These are phyloP conservation scores for Clonostachys sp. DNA, from an alignment of 2,329 filamentous ascomycete species.

Conservation along the genomic window DNA sequence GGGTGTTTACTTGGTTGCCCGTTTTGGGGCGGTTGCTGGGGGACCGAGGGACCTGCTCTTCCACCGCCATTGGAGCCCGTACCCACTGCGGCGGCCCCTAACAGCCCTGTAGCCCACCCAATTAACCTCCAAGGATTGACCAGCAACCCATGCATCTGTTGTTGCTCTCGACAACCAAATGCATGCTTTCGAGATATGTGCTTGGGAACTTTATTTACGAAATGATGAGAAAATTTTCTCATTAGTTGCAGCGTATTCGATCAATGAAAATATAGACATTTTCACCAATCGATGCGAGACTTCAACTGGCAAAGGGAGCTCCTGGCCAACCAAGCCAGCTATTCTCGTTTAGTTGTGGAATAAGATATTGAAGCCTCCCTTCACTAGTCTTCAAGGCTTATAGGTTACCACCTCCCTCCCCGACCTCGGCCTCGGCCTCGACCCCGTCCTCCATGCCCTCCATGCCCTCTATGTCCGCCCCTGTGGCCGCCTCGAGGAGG, in stretches of 20 bases:
- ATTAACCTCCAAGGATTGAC: neutral
- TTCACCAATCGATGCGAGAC: neutral
- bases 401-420: slow-evolving; percentile 7
- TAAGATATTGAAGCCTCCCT: neutral
- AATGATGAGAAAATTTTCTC: no score
- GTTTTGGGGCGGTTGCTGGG: slow-evolving; percentile 7
- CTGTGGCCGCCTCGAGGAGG: slow-evolving; percentile 27
- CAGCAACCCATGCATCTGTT: neutral
- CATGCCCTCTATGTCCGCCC: slow-evolving; percentile 26
- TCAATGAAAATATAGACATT: no score
- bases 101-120: no score
- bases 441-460: slow-evolving; percentile 19
- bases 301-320: neutral
- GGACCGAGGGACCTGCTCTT: no score
- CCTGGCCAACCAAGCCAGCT: neutral
- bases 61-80: no score
- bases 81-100: no score
- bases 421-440: slow-evolving; percentile 16
- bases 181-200: no score
- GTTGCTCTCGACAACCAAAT: no score
- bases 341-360: neutral
- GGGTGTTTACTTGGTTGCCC: slow-evolving; percentile 7
- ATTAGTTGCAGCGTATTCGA: no score
- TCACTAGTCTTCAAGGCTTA: neutral
- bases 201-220: no score